Conservation (phyloP, 78 protist genomes). For the Cavenderia fasciculata region DNA sequence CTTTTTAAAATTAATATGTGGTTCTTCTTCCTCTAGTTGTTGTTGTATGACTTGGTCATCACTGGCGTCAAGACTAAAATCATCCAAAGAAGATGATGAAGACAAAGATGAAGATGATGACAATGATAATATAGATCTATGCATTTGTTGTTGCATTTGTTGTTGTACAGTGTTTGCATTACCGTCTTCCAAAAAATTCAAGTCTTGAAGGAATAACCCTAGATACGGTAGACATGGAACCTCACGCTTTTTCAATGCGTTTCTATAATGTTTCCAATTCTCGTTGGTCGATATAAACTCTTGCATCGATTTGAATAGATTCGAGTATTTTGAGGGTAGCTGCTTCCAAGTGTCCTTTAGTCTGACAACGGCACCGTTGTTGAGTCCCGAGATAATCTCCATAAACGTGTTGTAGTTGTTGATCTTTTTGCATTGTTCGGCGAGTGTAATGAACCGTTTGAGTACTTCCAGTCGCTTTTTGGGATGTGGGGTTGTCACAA, state of each 20-base stretch:
- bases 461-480: constrained; percentile 64
- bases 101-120: neutral
- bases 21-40: neutral
- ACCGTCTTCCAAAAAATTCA: constrained; percentile 88
- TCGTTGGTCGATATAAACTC: constrained; percentile 24
- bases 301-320: constrained; percentile 6
- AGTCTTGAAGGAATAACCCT: constrained; percentile 82
- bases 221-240: constrained; percentile 84
- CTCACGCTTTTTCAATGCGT: constrained; percentile 21
- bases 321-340: neutral
- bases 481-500: constrained; percentile 75
- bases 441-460: constrained; percentile 36
- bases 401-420: constrained; percentile 86
- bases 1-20: constrained; percentile 58
- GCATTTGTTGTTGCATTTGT: neutral
- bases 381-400: constrained; percentile 75
- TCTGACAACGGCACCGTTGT: constrained; percentile 57
- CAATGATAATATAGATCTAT: neutral
- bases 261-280: constrained; percentile 67
- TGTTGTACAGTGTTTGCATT: constrained; percentile 32
- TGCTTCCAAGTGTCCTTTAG: constrained; percentile 82
- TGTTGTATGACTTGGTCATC: neutral
- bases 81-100: no score
- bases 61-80: no score
- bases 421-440: constrained; percentile 60